Base-by-base conservation (phyloP, 2,329 filamentous ascomycete genomes). In the Leptographium lundbergii region DNA sequence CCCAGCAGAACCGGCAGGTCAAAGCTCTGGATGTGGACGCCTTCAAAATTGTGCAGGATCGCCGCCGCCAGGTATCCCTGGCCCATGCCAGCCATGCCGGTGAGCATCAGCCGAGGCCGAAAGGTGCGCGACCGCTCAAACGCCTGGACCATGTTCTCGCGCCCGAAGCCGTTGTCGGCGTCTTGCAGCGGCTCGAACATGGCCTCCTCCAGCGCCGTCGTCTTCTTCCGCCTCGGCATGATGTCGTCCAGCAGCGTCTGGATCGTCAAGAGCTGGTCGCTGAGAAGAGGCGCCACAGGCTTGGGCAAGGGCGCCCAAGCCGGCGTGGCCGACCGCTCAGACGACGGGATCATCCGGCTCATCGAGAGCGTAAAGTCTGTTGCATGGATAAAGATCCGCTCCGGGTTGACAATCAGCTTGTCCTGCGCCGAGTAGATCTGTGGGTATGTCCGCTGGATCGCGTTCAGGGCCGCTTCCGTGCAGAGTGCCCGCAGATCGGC, bases 331-430 rank as follows among this genome's bases (percentile, higher is more conserved):
- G 92, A 92, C 62, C 94, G 81, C 70, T 97, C 90, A 0, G 94
- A 97, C 0, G 94, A 97, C 7, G 94, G 94, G 13, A 96, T 82
- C 73, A 99, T 90, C 72, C 95, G 95, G 75, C 96, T 95, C 69
- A 96, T 86, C 0, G 92, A 95, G 17, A 96, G 81, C 88, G 96
- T 96, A 67, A 99, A 99, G 71, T 99, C 94, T 59, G 94, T 94
- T 5, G 94, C 90, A 51, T 89, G 86, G 45, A 99, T 85, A 60
- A 84, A 84, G 67, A 99, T 96, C 66, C 85, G 89, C 61, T 82
- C 81, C 0, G 91, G 86, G 65, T 96, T 86, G 60, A 99, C 94
- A 51, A 95, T 74, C 36, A 97, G 82, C 73, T 96, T 96, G 69
- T 95, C 85, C 64, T 88, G 86, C 0, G 91, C 92, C 27, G 84